phyloP scores from a whole-genome alignment of 2,329 filamentous ascomycete species.

The Exophiala mesophila region DNA sequence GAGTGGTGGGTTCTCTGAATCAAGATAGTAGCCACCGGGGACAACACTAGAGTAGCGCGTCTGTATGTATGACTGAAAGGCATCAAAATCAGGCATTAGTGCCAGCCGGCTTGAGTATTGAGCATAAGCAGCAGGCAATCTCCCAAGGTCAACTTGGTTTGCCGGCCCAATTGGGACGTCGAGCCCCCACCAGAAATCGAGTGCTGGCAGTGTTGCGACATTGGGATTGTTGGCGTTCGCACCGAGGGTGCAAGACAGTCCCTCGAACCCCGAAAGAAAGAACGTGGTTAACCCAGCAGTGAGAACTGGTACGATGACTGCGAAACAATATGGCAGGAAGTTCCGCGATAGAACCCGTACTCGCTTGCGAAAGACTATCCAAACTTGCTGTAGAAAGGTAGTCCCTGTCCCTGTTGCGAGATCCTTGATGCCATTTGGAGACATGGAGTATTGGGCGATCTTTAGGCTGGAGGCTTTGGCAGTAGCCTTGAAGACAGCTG shows the following conservation, averaged over 20 bases:
- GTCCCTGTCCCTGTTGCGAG: not conserved
- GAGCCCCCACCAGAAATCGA: conserved; percentile 31
- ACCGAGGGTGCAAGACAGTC: conserved; percentile 48
- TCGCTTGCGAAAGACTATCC: conserved; percentile 72
- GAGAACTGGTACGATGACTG: conserved; percentile 70
- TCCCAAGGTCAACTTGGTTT: conserved; percentile 19
- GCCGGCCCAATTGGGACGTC: conserved; percentile 27
- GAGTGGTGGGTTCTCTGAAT: conserved; percentile 59
- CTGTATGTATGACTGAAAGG: conserved; percentile 61
- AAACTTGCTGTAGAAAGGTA: conserved; percentile 49
- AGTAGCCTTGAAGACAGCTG: not conserved
- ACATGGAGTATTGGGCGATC: too few relatives aligned
- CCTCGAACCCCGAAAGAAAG: conserved; percentile 58
- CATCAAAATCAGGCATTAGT: conserved; percentile 33
- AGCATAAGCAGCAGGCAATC: conserved; percentile 19
- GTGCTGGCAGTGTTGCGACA: conserved; percentile 25
- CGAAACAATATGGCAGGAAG: conserved; percentile 67
- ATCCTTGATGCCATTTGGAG: not conserved
- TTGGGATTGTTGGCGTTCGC: conserved; percentile 33
- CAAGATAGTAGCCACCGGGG: conserved; percentile 72
- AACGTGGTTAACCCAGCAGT: conserved; percentile 74
- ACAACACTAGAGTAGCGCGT: conserved; percentile 61
- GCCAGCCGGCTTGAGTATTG: conserved; percentile 25
- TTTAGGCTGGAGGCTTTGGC: not conserved
- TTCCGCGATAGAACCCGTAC: conserved; percentile 71